Evolutionary conservation across 257 asterid genomes (phyloP).

Genomic region (Nicotiana undulata): DNA sequence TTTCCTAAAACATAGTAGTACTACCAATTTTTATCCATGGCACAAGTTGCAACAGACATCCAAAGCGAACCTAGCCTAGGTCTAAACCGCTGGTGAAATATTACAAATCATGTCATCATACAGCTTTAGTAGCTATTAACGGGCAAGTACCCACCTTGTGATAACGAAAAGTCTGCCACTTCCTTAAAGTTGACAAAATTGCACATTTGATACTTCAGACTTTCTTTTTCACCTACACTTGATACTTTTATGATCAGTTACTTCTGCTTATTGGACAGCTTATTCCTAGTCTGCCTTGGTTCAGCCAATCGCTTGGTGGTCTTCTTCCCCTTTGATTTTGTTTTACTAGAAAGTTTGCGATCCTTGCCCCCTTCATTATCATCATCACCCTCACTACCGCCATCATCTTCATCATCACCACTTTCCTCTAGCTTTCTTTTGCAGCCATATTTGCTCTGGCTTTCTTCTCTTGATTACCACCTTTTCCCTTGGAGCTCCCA

Average conservation of each 20-base stretch:
- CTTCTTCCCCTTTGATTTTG: conserved; percentile 25
- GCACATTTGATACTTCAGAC: neutral
- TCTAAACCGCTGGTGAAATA: neutral
- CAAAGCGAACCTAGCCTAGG: neutral
- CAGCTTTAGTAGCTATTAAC: neutral
- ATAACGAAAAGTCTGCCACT: neutral
- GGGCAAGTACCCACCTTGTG: neutral
- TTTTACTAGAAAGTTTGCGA: conserved; percentile 8
- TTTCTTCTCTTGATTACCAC: conserved; percentile 27
- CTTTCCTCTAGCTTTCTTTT: conserved; percentile 43
- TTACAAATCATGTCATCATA: neutral
- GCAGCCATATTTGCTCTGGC: conserved; percentile 29
- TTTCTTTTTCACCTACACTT: neutral
- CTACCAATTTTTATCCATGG: neutral
- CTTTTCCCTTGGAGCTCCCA: conserved; percentile 24
- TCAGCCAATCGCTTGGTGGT: conserved; percentile 30
- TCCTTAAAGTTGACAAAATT: neutral
- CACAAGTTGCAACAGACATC: neutral
- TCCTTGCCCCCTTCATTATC: conserved; percentile 29
- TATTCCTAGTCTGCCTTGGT: conserved; percentile 24
- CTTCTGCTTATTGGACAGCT: conserved; percentile 34
- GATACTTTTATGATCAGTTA: conserved; percentile 13
- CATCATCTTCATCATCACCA: conserved; percentile 24
- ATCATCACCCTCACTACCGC: conserved; percentile 16
- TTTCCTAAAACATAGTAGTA: too few relatives aligned